Conservation (phyloP, 225 moss, liverwort and hornwort species). For the Ulota crispa region DNA sequence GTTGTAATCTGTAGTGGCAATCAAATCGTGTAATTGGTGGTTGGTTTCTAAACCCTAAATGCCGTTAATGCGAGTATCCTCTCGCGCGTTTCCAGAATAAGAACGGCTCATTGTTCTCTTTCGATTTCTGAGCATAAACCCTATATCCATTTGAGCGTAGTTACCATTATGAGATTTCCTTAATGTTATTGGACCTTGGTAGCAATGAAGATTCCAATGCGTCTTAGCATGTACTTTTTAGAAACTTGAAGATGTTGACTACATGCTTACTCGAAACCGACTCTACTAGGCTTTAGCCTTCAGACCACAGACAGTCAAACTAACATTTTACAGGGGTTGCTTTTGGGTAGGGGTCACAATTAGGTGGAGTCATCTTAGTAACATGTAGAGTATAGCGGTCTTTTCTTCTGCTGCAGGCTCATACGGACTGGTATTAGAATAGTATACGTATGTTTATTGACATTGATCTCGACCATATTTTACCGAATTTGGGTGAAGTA, state of each 20-base stretch:
- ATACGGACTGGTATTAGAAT: no score
- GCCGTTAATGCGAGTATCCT: neutral
- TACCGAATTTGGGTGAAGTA: neutral
- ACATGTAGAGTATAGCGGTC: neutral
- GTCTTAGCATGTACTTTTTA: neutral
- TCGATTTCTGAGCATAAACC: neutral
- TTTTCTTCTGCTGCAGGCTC: neutral
- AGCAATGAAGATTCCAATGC: neutral
- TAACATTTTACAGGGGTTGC: neutral
- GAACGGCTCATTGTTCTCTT: neutral
- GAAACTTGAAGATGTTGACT: neutral
- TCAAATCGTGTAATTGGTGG: neutral
- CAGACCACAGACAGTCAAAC: neutral
- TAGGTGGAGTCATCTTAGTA: neutral
- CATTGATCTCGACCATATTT: neutral
- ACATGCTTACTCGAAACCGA: neutral
- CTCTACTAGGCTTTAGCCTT: neutral
- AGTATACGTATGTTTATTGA: neutral
- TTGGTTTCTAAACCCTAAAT: constrained; percentile 13
- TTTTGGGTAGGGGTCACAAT: neutral
- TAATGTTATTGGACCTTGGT: neutral
- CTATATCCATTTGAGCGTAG: neutral
- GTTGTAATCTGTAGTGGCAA: neutral
- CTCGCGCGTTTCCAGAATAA: neutral
- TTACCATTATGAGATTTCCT: neutral